Base-by-base conservation (phyloP, 2,329 filamentous ascomycete species). In the Trichophyton simii region DNA sequence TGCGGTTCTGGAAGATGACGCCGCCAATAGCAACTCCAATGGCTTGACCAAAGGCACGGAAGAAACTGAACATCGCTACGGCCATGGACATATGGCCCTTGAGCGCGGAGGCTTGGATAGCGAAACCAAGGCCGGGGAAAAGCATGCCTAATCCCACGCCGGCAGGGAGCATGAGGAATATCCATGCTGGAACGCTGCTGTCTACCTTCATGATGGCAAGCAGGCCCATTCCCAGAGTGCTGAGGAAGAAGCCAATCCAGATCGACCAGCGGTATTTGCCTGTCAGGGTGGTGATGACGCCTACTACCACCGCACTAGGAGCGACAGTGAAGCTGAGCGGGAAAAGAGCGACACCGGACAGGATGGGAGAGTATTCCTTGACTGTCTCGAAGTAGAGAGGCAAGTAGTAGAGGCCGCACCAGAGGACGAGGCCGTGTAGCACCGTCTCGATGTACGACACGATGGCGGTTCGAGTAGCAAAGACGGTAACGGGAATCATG, bases 1-100 rank as follows among this genome's bases (percentile, higher is more conserved):
- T 81, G 61, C 79, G 77, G 65, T 88, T 89, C 71, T 89, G 85
- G 73, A 89, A 88, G 60, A 87, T 79, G 36, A 86, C 83, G 2
- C 86, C 85, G 1, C 83, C 83, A 59, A 87, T 77, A 1, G 86
- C 84, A 2, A 88, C 82, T 25, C 86, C 86, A 8, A 88, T 72
- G 0, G 82, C 78, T 68, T 87, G 84, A 0, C 86, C 86, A 25
- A 88, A 79, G 1, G 81, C 79, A 13, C 84, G 80, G 66, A 85
- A 79, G 75, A 89, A 89, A 60, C 80, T 81, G 72, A 85, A 87
- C 75, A 88, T 82, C 9, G 82, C 84, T 0, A 81, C 80, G 0
- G 83, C 81, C 63, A 83, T 82, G 0, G 83, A 80, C 46, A 85
- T 80, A 67, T 86, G 80, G 61, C 79, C 76, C 62, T 78, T 78